Base-by-base conservation (phyloP, 345 rosid genomes). In the Punica granatum region DNA sequence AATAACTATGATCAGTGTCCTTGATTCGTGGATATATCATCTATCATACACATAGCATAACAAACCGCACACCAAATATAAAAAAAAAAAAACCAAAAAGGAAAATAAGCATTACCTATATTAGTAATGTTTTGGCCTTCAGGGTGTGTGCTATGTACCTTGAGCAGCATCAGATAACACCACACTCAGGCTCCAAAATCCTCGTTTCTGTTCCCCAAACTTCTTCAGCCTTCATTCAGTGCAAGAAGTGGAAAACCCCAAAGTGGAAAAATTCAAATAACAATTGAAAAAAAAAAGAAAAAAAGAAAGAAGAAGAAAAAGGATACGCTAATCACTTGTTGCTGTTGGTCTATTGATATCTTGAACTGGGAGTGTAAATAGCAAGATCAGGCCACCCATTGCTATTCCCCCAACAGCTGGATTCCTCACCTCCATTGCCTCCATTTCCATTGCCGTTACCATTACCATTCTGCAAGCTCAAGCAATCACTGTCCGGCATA, bases 381-480 rank as follows among this genome's bases (percentile, higher is more conserved):
- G 71, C 65, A 48, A 68, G 71, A 26, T 68, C 56, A 48, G 71
- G 71, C 71, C 71, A 68, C 25, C 54, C 64, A 34, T 14, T 60
- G 36, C 65, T 35, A 37, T 35, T 35, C 3, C 65, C 37, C 71
- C 71, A 60, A 34, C 58, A 63, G 30, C 63, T 37, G 28, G 68
- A 4, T 26, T 69, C 67, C 36, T 54, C 67, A 10, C 25, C 64
- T 18, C 64, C 64, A 21, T 48, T 46, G 48, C 56, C 56, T 18
- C 56, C 56, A 51, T n/a, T 0, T 51, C 30, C 30, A 51, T 51
- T 25, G 10, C 58, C 28, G n/a, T n/a, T 51, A 12, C 15, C 56
- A n/a, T 21, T 26, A 30, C 61, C 15, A 11, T 63, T 37, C 32
- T 25, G 66, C 49, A 63, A 39, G 66, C 66, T 63, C 31, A 33